phyloP scores from a whole-genome alignment of 73 alveolate genomes.

The Paramecium sonneborni region DNA sequence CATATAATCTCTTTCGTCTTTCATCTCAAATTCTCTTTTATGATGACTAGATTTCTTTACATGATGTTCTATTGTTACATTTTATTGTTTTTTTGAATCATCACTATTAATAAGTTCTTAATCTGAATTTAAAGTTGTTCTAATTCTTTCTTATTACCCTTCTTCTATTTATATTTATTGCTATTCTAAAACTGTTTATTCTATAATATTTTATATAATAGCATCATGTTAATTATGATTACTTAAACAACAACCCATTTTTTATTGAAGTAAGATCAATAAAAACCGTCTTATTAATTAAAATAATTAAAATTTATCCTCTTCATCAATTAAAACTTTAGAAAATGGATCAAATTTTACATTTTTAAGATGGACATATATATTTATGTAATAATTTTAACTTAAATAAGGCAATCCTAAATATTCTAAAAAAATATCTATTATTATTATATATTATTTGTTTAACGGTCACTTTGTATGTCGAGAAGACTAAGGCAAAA shows the following conservation, averaged over 20 bases:
- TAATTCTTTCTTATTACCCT: not conserved
- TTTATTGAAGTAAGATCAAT: not conserved
- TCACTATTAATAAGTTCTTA: constrained; percentile 7
- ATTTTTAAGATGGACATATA: not conserved
- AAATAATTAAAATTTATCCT: not conserved
- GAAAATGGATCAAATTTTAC: not conserved
- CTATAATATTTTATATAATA: not conserved
- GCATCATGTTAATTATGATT: constrained; percentile 39
- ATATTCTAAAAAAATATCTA: not conserved
- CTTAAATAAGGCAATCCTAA: not conserved
- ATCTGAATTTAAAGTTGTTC: constrained; percentile 14
- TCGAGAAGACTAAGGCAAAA: not conserved
- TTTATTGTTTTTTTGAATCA: not conserved
- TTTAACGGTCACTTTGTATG: constrained; percentile 42
- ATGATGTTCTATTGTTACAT: not conserved
- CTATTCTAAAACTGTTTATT: constrained; percentile 12
- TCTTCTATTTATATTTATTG: not conserved
- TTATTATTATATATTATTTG: not conserved
- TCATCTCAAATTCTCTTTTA: not conserved
- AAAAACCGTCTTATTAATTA: not conserved
- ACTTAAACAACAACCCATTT: constrained; percentile 25
- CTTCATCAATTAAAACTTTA: not conserved
- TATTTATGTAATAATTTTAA: not conserved
- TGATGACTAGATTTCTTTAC: constrained; percentile 16
- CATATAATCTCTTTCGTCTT: not conserved